Base-by-base conservation (phyloP, 495 filamentous ascomycete species). In the Aspergillus indologenus region DNA sequence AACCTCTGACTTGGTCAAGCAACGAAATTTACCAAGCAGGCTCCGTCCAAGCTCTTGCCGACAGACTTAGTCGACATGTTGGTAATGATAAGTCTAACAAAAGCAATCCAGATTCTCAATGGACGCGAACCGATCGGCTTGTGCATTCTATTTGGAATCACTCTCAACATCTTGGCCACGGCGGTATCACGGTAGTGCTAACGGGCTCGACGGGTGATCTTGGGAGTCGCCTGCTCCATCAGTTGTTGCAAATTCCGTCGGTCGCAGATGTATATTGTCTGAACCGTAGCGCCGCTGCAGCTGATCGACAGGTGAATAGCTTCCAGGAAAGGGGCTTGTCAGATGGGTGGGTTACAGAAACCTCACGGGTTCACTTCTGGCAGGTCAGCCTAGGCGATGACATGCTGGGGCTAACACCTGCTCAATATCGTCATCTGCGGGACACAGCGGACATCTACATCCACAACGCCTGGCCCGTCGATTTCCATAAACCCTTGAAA, bases 391-490 rank as follows among this genome's bases (percentile, higher is more conserved):
- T 56, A 70, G 67, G 3, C 61, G 62, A 8, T 64, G 75, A n/a
- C n/a, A 5, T 48, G n/a, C 77, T 88, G 45, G 83, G 79, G 1
- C 71, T 87, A 1, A 57, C 57, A 15, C 48, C 62, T 12, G 62
- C 65, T 5, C 67, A 65, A 1, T 85, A 81, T 64, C 55, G 71
- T 3, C 51, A 71, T n/a, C 57, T 85, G 6, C 61, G 79, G 22
- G 15, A 57, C 12, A 66, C 72, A 5, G 76, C 77, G 67, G 46
- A 84, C 78, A 54, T 76, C 11, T 68, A 87, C 49, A 83, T 86
- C 58, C 84, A 87, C 71, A 85, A 85, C 63, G 81, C 82, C 31
- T 88, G 85, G 85, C 79, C 77, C 3, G 84, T 87, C 21, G 79
- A 88, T 67, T 87, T 87, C 73, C 85, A 87, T 64, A 73, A 76